Base-by-base conservation (phyloP, 1,284 basidiomycete species). In the Tylopilus sp. region DNA sequence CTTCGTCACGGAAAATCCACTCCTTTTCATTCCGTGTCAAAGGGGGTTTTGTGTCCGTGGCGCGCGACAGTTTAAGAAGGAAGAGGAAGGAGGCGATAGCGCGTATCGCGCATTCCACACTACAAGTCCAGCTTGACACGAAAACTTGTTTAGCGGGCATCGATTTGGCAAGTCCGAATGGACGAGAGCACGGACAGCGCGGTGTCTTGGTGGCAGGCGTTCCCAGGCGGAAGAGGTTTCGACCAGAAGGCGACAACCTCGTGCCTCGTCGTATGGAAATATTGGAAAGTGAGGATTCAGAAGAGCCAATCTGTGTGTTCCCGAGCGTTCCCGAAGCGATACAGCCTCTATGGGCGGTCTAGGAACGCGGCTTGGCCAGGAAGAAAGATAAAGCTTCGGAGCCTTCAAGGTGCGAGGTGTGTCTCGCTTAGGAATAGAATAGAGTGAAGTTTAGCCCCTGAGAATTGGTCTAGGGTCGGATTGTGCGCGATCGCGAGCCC, bases 21-120 rank as follows among this genome's bases (percentile, higher is more conserved):
- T 47, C 42, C 22, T 39, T 58, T 28, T 3, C 32, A 33, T 50
- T 55, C 28, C 33, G 43, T 28, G 22, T 49, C 29, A 25, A 52
- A 42, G 44, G 42, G 24, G 19, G 7, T 57, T 61, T 50, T 41
- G 45, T 57, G 59, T 39, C 63, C 40, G 39, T 29, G 20, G 26
- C 25, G 25, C 35, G 35, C 17, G 29, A 41, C 24, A 39, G 40
- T 11, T 14, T n/a, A 28, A 15, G 8, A 13, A 20, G 14, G n/a
- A 37, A 15, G 32, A 19, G 19, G 31, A 43, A 43, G 35, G 52
- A 42, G 71, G 68, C 17, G 71, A 74, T 65, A 64, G 56, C 40
- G 66, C 68, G 45, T 65, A 73, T 66, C 67, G 60, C 28, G 52
- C 54, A 19, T 31, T 47, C 24, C 25, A 36, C 37, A 15, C 26